A percentile compares a stretch with the other conserved stretches of the same genome.
These are phyloP conservation scores for Quercus rubra DNA, from an alignment of 306 rosid species.

Conservation along the genomic window DNA sequence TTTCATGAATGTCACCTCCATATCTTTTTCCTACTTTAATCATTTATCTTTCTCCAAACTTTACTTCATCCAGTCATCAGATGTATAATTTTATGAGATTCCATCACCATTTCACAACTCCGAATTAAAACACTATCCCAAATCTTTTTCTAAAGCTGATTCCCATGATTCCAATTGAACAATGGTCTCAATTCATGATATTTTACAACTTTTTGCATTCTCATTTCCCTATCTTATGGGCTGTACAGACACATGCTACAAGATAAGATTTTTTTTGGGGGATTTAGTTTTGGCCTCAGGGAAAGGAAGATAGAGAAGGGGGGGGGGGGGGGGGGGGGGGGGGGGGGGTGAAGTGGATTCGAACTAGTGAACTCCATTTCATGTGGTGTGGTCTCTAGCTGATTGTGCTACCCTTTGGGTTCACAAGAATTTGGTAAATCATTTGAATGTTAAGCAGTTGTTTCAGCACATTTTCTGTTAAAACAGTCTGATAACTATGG, in stretches of 20 bases:
- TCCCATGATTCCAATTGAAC: background rate
- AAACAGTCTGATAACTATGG: background rate
- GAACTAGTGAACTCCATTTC: no score
- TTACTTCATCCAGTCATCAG: background rate
- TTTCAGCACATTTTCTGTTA: background rate
- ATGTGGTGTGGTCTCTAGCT: no score
- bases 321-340: no score
- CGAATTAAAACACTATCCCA: background rate
- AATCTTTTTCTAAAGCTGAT: background rate
- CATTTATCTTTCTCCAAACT: background rate
- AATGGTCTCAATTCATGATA: background rate
- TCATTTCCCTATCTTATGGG: background rate
- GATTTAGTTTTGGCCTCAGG: no score
- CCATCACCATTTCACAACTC: background rate
- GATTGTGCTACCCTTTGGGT: no score
- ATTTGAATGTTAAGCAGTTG: background rate
- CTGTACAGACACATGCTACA: background rate
- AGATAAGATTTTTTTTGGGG: background rate
- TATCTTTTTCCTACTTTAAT: background rate
- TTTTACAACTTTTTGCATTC: background rate
- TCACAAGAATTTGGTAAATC: background rate
- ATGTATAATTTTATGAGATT: background rate
- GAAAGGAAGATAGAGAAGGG: no score
- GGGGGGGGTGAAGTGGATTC: no score
- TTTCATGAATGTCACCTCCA: background rate